These are phyloP conservation scores for Cytospora schulzeri DNA, from an alignment of 2,329 filamentous ascomycete species.

Conservation along the genomic window DNA sequence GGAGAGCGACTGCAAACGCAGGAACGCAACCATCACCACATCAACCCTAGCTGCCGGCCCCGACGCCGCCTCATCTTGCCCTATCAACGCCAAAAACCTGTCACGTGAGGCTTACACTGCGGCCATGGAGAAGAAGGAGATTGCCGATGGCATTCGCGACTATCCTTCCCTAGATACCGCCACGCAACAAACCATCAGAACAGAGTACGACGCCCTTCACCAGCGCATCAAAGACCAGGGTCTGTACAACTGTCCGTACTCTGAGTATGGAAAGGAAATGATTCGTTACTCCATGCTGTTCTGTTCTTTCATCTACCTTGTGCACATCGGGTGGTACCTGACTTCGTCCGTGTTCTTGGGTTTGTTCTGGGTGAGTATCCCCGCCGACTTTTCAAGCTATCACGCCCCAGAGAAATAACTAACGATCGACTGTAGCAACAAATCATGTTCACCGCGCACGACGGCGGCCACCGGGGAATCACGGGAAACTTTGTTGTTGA, in stretches of 20 bases:
- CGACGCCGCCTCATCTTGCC: neutral
- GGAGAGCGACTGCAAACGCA: conserved; percentile 7
- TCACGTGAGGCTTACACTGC: conserved; percentile 29
- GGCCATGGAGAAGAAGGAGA: conserved; percentile 27
- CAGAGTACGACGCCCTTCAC: conserved; percentile 59
- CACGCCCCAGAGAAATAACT: conserved; percentile 27
- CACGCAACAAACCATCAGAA: conserved; percentile 57
- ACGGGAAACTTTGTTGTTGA: conserved; percentile 61
- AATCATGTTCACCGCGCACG: conserved; percentile 69
- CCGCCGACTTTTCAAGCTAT: neutral
- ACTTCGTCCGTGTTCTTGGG: conserved; percentile 62
- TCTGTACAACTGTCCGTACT: conserved; percentile 60
- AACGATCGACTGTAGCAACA: conserved; percentile 51
- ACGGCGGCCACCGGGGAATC: conserved; percentile 65
- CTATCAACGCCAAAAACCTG: conserved; percentile 17
- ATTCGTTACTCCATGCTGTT: conserved; percentile 58
- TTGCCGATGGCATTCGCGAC: conserved; percentile 34
- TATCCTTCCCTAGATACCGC: conserved; percentile 57
- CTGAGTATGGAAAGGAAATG: conserved; percentile 60
- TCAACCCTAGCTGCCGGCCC: conserved; percentile 6
- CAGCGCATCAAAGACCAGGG: conserved; percentile 56
- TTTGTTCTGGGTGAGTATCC: conserved; percentile 56
- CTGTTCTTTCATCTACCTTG: conserved; percentile 45
- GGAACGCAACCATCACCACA: neutral
- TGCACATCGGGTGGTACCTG: conserved; percentile 57